phyloP scores from a whole-genome alignment of 2,329 filamentous ascomycete species.

The Diaporthe sp. region DNA sequence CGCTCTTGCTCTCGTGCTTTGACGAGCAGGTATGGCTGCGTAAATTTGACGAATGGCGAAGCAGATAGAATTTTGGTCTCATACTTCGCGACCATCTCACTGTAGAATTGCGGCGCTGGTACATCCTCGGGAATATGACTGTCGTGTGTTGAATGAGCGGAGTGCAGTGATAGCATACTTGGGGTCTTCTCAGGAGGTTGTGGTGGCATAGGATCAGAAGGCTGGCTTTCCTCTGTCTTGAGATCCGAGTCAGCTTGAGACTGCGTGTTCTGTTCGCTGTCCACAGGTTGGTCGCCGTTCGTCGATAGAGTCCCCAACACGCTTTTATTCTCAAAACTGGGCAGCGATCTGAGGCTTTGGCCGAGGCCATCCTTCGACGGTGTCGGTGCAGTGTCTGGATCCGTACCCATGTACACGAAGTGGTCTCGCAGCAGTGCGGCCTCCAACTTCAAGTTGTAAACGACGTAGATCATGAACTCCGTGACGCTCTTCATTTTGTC shows the following conservation, averaged over 20 bases:
- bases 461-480: constrained; percentile 99
- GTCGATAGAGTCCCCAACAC: constrained; percentile 2
- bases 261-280: constrained; percentile 46
- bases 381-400: constrained; percentile 75
- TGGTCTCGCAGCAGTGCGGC: constrained; percentile 95
- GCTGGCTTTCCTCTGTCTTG: constrained; percentile 43
- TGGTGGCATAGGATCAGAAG: constrained; percentile 36
- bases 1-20: constrained; percentile 92
- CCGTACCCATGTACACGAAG: constrained; percentile 59
- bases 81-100: constrained; percentile 93
- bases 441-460: constrained; percentile 97
- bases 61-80: constrained; percentile 94
- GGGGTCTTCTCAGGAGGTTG: constrained; percentile 45
- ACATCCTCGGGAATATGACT: constrained; percentile 79
- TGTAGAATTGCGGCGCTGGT: constrained; percentile 92
- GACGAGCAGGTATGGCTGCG: constrained; percentile 92
- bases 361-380: constrained; percentile 48
- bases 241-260: constrained; percentile 41
- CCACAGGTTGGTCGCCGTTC: constrained; percentile 37
- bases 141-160: constrained; percentile 62
- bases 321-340: constrained; percentile 33
- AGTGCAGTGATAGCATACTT: constrained; percentile 53
- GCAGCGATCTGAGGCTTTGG: constrained; percentile 34
- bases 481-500: constrained; percentile 91
- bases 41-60: constrained; percentile 96